These are phyloP conservation scores for Ormosia semicastrata DNA, from an alignment of 306 rosid species.

Conservation along the genomic window DNA sequence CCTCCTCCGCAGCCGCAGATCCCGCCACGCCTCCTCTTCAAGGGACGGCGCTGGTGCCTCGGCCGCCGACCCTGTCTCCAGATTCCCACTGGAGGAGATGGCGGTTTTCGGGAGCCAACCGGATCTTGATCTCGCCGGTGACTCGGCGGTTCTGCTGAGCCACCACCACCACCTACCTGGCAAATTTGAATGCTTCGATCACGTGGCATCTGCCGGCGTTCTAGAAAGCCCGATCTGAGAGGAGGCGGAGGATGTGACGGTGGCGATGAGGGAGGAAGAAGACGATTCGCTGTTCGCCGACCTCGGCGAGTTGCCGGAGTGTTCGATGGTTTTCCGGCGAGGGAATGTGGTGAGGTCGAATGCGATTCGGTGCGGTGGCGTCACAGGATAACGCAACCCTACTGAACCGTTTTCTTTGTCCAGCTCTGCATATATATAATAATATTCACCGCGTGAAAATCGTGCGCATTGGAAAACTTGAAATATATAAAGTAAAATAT, in stretches of 20 bases:
- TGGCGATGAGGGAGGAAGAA: conserved; percentile 58
- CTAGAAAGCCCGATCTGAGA: conserved; percentile 60
- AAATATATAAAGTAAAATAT: conserved; percentile 18
- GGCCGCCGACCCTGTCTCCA: conserved; percentile 11
- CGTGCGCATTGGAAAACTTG: conserved; percentile 31
- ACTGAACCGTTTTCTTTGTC: conserved; percentile 4
- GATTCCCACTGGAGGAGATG: conserved; percentile 25
- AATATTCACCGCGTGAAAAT: conserved; percentile 33
- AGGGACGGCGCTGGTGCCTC: neutral
- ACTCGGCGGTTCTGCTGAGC: conserved; percentile 35
- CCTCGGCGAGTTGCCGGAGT: conserved; percentile 78
- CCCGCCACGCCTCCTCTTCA: neutral
- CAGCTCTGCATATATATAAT: conserved; percentile 3
- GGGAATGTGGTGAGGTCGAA: conserved; percentile 41
- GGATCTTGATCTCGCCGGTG: conserved; percentile 49
- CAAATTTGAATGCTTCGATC: conserved; percentile 59
- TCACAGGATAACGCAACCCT: conserved; percentile 39
- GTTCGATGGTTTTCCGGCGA: conserved; percentile 64
- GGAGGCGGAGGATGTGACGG: conserved; percentile 33
- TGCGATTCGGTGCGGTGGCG: conserved; percentile 45
- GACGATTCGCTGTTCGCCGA: conserved; percentile 59
- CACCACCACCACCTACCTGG: conserved; percentile 22
- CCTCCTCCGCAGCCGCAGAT: conserved; percentile 27
- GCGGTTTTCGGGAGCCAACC: conserved; percentile 31
- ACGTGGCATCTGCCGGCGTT: conserved; percentile 49